A percentile compares a stretch with the other conserved stretches of the same genome.
phyloP scores from a whole-genome alignment of 2,329 filamentous ascomycete species.

The Macrophomina phaseolina region DNA sequence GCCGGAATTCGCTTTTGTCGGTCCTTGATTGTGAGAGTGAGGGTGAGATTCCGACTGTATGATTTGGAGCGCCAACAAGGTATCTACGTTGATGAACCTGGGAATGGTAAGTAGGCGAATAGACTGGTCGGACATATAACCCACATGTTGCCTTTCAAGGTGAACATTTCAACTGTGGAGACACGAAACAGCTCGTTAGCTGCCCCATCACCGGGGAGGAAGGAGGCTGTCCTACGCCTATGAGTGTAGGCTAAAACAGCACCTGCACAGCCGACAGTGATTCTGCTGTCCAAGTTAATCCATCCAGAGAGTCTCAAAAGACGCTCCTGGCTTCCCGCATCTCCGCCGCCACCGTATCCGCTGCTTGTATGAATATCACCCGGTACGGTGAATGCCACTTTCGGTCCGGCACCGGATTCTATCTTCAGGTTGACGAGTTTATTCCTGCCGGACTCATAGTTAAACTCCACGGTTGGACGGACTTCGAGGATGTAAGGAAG shows the following conservation, averaged over 20 bases:
- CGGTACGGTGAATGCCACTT: constrained; percentile 66
- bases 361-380: constrained; percentile 52
- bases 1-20: constrained; percentile 63
- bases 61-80: constrained; percentile 82
- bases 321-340: constrained; percentile 63
- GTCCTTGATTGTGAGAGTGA: constrained; percentile 77
- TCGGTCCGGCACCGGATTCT: constrained; percentile 53
- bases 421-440: constrained; percentile 68
- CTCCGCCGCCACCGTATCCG: constrained; percentile 38
- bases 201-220: constrained; percentile 64
- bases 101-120: constrained; percentile 19
- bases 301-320: constrained; percentile 71
- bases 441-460: constrained; percentile 67
- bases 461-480: constrained; percentile 75
- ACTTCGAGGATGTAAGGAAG: constrained; percentile 69
- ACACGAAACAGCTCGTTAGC: constrained; percentile 65
- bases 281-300: constrained; percentile 74
- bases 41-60: constrained; percentile 83
- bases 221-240: constrained; percentile 67
- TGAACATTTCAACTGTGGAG: constrained; percentile 74
- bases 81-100: constrained; percentile 83
- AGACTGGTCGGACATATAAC: constrained; percentile 27
- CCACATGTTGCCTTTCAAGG: constrained; percentile 66
- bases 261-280: constrained; percentile 85
- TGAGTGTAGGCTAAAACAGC: constrained; percentile 82